Percentiles rank a stretch among this genome's conserved stretches.
Evolutionary conservation across 306 rosid species (phyloP).

Genomic region (Vigna radiata): DNA sequence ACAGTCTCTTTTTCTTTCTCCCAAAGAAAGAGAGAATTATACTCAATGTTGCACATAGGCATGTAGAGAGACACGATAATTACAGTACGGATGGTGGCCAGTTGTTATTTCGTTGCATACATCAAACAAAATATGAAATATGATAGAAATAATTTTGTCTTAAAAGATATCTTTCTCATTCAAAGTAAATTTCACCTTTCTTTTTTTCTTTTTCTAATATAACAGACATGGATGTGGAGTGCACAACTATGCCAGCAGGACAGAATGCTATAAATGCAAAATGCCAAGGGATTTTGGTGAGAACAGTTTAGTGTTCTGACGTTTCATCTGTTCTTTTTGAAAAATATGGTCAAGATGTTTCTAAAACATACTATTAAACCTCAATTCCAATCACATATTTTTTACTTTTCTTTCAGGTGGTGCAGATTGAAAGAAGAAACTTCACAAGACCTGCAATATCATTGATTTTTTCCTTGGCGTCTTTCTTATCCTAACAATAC

Average conservation of each 20-base stretch:
- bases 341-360: constrained; percentile 29
- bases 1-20: constrained; percentile 35
- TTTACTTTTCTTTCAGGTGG: constrained; percentile 53
- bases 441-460: constrained; percentile 37
- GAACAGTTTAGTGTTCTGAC: constrained; percentile 43
- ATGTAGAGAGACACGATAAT: not conserved
- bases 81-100: not conserved
- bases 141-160: constrained; percentile 16
- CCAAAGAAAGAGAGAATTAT: not conserved
- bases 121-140: not conserved
- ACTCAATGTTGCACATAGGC: constrained; percentile 23
- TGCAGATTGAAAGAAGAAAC: constrained; percentile 52
- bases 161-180: constrained; percentile 1
- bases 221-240: constrained; percentile 84
- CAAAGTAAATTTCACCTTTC: constrained; percentile 10
- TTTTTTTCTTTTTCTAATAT: constrained; percentile 36
- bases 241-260: constrained; percentile 92
- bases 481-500: constrained; percentile 45
- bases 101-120: not conserved
- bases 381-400: constrained; percentile 43
- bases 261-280: constrained; percentile 86
- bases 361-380: constrained; percentile 33
- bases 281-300: constrained; percentile 71
- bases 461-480: constrained; percentile 35
- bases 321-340: constrained; percentile 11